phyloP scores from a whole-genome alignment of 164 flowering plant species.

The Nymphaea colorata region DNA sequence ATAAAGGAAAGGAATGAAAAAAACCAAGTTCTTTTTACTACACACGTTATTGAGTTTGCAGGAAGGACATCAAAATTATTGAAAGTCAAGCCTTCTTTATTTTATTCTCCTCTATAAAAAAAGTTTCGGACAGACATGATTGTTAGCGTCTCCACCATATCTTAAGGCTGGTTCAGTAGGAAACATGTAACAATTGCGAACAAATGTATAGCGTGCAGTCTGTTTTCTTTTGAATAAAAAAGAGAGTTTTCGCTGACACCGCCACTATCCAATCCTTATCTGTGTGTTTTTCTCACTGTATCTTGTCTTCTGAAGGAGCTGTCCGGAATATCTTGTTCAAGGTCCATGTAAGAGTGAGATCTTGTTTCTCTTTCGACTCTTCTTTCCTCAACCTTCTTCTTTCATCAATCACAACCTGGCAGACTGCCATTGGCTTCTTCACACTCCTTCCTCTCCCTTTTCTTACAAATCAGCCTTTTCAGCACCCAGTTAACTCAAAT shows the following conservation, averaged over 20 bases:
- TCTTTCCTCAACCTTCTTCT: too few relatives aligned
- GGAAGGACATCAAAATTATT: background rate
- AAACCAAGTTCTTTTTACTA: background rate
- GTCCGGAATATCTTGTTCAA: slow-evolving; percentile 3
- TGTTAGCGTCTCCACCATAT: background rate
- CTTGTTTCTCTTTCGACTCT: background rate
- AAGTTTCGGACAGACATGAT: background rate
- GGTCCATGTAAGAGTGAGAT: slow-evolving; percentile 1
- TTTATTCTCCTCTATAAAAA: too few relatives aligned
- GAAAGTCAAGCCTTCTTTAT: background rate
- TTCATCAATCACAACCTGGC: background rate
- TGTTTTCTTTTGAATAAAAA: background rate
- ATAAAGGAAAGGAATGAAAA: background rate
- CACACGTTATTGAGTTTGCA: background rate
- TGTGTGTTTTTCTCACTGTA: slow-evolving; percentile 1
- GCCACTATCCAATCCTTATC: slow-evolving; percentile 1
- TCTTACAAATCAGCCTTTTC: background rate
- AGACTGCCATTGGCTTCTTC: background rate
- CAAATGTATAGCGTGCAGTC: background rate
- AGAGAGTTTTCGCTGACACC: background rate
- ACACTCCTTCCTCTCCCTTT: background rate
- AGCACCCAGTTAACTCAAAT: background rate
- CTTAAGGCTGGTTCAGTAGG: background rate
- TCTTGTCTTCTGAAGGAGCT: background rate
- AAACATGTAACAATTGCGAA: background rate